A percentile compares a stretch with the other conserved stretches of the same genome.
These are phyloP conservation scores for Colletotrichum melonis DNA, from an alignment of 2,329 filamentous ascomycete genomes.

Conservation along the genomic window DNA sequence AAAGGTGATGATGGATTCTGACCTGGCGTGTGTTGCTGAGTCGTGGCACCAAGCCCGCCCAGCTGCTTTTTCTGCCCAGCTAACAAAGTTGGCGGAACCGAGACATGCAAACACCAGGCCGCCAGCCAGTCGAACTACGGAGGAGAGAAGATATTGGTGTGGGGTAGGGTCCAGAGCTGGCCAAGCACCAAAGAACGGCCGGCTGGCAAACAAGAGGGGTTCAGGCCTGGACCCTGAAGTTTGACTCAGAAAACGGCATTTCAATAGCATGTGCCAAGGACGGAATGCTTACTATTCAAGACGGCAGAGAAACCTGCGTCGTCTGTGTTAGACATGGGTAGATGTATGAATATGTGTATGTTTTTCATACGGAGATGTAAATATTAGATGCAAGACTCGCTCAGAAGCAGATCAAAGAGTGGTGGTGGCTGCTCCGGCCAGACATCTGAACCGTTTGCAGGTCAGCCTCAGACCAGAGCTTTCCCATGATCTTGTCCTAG, in stretches of 20 bases:
- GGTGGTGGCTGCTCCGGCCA: too few species aligned
- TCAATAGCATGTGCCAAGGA: background rate
- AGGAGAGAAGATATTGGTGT: background rate
- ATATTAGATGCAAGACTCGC: background rate
- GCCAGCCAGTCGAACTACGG: background rate
- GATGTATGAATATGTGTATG: background rate
- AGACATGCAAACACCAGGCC: slow-evolving; percentile 9
- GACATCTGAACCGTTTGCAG: background rate
- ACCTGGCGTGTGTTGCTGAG: background rate
- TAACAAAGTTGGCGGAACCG: slow-evolving; percentile 3
- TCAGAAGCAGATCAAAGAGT: background rate
- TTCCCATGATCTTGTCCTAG: background rate
- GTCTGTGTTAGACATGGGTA: background rate
- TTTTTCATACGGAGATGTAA: background rate
- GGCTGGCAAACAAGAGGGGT: background rate
- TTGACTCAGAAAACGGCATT: background rate
- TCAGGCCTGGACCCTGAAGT: slow-evolving; percentile 17
- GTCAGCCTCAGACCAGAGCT: background rate
- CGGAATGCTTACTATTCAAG: background rate
- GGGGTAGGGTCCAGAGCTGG: slow-evolving; percentile 5
- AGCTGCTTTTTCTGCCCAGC: background rate
- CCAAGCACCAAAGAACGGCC: background rate
- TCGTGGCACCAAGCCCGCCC: background rate
- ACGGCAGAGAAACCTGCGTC: background rate
- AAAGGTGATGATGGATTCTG: background rate